Base-by-base conservation (phyloP, 192 early-diverging fungal genomes). In the Coemansia sp. region DNA sequence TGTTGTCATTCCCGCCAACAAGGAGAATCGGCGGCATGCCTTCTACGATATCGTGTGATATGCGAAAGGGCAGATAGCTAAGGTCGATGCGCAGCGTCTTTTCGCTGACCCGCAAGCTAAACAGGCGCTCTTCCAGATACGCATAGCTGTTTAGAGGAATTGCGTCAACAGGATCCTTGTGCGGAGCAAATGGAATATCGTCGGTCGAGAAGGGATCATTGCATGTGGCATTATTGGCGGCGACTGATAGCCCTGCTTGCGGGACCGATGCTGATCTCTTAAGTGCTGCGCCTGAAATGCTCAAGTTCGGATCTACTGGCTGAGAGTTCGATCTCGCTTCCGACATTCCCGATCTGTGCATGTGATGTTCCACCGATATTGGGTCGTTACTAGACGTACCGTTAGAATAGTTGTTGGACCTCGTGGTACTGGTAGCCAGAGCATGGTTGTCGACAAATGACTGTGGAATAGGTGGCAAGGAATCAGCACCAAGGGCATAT, bases 111-210 rank as follows among this genome's bases (percentile, higher is more conserved):
- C 52, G 43, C 63, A 83, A 56, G 18, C 60, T 58, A 58, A 83
- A 77, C 49, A 77, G 41, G 18, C 80, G 74, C 80, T 83, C 80
- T 35, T 83, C 80, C 34, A 83, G 52, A 45, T 74, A 83, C 23
- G 80, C 75, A 49, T 74, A 83, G 43, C 65, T 68, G 66, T 83
- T 83, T 26, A 74, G 26, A 0, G 80, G 60, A 43, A 76, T 35
- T 35, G 34, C 34, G 18, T 59, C 57, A 5, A 26, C 34, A 3
- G 57, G 57, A 21, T 59, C n/a, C 57, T 21, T 59, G 4, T 38
- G 11, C 5, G 15, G 14, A 26, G 8, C 12, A 38, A 38, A 34
- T 59, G 57, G 57, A 36, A 35, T 36, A 5, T 35, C 57, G 9
- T 59, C 34, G 8, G 57, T 14, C 12, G 57, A 21, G 34, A 38